These are phyloP conservation scores for Dillenia turbinata DNA, from an alignment of 164 flowering plant genomes.

Conservation along the genomic window DNA sequence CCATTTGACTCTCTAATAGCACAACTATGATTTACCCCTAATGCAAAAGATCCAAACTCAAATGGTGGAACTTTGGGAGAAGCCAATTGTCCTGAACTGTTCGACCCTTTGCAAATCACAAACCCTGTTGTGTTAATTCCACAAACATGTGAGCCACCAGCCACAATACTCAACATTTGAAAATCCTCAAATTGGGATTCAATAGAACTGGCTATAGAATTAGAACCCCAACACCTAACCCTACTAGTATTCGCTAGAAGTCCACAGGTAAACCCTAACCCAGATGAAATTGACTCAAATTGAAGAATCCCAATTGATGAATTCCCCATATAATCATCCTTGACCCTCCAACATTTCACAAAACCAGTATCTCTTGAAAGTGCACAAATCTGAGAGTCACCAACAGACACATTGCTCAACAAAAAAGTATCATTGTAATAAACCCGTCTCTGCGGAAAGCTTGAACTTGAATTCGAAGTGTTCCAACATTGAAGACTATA, in stretches of 20 bases:
- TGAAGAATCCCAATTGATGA: background rate
- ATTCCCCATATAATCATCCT: too few relatives aligned
- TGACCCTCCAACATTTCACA: conserved; percentile 64
- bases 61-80: conserved; percentile 18
- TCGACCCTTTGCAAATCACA: conserved; percentile 50
- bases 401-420: conserved; percentile 43
- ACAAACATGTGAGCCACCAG: conserved; percentile 62
- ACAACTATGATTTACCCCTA: conserved; percentile 48
- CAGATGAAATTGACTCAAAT: conserved; percentile 44
- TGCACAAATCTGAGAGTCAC: conserved; percentile 71
- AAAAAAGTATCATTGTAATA: conserved; percentile 28
- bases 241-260: conserved; percentile 17
- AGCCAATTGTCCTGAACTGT: conserved; percentile 41
- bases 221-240: conserved; percentile 48
- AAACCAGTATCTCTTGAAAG: conserved; percentile 22
- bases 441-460: conserved; percentile 29
- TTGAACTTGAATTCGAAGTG: conserved; percentile 1
- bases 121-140: conserved; percentile 39
- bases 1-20: conserved; percentile 37
- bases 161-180: conserved; percentile 44
- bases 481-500: conserved; percentile 67
- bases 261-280: conserved; percentile 70
- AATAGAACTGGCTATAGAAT: background rate
- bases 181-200: conserved; percentile 15
- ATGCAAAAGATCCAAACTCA: conserved; percentile 32